Conservation (phyloP, 2,329 filamentous ascomycete species). For the Cladosporium sp. region DNA sequence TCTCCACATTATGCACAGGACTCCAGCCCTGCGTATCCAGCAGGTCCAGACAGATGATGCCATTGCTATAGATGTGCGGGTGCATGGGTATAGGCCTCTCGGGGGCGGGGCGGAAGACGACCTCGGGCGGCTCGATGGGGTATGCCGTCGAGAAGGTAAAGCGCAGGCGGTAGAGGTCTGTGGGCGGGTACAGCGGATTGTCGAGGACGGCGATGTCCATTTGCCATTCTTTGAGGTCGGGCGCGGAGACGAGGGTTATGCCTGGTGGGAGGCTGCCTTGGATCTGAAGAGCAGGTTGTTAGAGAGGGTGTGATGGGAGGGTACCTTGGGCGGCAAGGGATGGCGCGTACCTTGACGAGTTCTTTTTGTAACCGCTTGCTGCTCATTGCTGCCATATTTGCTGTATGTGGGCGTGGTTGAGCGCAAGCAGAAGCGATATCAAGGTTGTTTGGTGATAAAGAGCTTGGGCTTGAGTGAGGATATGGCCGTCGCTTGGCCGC, state of each 20-base stretch:
- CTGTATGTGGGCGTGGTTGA: neutral
- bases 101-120: slow-evolving; percentile 65
- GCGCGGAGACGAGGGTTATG: slow-evolving; percentile 75
- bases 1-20: slow-evolving; percentile 94
- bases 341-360: slow-evolving; percentile 52
- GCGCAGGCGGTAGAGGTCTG: slow-evolving; percentile 76
- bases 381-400: slow-evolving; percentile 31
- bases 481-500: neutral
- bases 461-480: too few relatives aligned
- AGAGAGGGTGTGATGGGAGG: neutral
- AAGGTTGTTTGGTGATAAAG: too few relatives aligned
- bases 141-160: slow-evolving; percentile 82
- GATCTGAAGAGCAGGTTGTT: slow-evolving; percentile 39
- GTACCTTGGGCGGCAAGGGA: too few relatives aligned
- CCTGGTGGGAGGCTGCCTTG: slow-evolving; percentile 57
- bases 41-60: slow-evolving; percentile 95
- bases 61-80: slow-evolving; percentile 96
- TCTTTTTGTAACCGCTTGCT: slow-evolving; percentile 47
- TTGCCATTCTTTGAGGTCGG: slow-evolving; percentile 83
- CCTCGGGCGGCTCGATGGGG: slow-evolving; percentile 94
- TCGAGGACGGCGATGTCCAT: slow-evolving; percentile 91
- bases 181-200: slow-evolving; percentile 76
- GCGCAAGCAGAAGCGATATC: too few relatives aligned
- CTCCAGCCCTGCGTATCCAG: slow-evolving; percentile 87
- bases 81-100: slow-evolving; percentile 76